phyloP scores from a whole-genome alignment of 306 rosid species.

The Quercus engelmannii region DNA sequence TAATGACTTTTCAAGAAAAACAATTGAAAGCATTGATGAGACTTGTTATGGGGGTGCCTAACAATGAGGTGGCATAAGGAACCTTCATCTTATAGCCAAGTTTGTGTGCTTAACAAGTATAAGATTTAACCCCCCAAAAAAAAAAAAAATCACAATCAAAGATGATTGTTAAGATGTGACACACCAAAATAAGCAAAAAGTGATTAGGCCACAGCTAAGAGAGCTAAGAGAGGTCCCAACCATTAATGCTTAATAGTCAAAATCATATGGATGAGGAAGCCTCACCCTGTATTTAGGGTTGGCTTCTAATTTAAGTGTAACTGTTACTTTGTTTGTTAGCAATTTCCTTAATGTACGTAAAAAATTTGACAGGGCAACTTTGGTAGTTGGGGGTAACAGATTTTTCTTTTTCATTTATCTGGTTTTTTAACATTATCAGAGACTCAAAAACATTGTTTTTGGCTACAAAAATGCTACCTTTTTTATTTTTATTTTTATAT shows the following conservation, averaged over 20 bases:
- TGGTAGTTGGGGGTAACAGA: neutral
- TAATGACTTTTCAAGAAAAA: neutral
- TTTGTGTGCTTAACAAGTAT: neutral
- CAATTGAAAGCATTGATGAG: neutral
- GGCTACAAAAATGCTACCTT: too few relatives aligned
- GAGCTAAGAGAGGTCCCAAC: conserved; percentile 5
- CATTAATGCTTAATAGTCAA: conserved; percentile 19
- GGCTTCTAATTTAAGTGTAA: neutral
- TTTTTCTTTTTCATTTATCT: neutral
- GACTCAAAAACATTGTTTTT: too few relatives aligned
- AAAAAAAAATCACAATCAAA: neutral
- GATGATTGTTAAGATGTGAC: conserved; percentile 12
- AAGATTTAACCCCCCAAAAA: neutral
- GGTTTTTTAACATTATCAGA: too few relatives aligned
- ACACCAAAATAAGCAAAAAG: neutral
- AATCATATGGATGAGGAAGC: conserved; percentile 20
- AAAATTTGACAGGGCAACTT: conserved; percentile 2
- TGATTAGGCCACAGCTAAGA: neutral
- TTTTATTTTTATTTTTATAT: too few relatives aligned
- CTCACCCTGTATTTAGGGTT: conserved; percentile 5
- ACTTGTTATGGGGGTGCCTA: neutral
- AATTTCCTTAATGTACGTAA: neutral
- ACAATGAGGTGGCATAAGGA: neutral
- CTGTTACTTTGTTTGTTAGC: neutral
- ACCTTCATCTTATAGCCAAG: neutral